Evolutionary conservation across 2,329 filamentous ascomycete genomes (phyloP).

Genomic region (Clonostachys rosea): DNA sequence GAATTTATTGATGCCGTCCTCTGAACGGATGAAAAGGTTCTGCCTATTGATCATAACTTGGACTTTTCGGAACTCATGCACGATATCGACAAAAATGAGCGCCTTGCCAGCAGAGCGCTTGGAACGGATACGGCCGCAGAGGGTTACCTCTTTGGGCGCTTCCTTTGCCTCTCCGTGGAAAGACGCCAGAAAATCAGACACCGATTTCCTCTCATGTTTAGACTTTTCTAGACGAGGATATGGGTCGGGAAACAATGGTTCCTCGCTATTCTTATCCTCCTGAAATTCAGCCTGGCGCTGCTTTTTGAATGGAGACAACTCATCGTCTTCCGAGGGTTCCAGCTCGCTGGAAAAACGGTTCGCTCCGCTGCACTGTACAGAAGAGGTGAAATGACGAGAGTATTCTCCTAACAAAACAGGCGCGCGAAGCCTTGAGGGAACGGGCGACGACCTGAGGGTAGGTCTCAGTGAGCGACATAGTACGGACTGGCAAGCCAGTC

Average conservation of each 20-base stretch:
- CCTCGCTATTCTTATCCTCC: conserved; percentile 23
- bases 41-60: conserved; percentile 72
- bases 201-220: conserved; percentile 15
- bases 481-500: conserved; percentile 23
- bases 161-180: conserved; percentile 12
- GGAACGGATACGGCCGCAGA: conserved; percentile 64
- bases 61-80: conserved; percentile 65
- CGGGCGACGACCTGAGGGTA: too few species aligned
- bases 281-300: conserved; percentile 15
- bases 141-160: conserved; percentile 18
- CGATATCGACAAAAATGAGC: conserved; percentile 79
- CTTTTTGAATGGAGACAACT: conserved; percentile 2
- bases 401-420: too few species aligned
- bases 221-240: conserved; percentile 26
- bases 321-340: background rate
- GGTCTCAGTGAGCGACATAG: background rate
- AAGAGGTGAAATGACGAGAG: too few species aligned
- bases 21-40: background rate
- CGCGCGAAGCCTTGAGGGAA: too few species aligned
- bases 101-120: conserved; percentile 69
- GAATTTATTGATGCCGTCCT: conserved; percentile 29
- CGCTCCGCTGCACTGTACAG: too few species aligned
- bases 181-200: conserved; percentile 25
- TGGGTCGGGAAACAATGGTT: conserved; percentile 24
- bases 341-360: too few species aligned